phyloP scores from a whole-genome alignment of 768 basidiomycete genomes.

The Leccinum rimulosum region DNA sequence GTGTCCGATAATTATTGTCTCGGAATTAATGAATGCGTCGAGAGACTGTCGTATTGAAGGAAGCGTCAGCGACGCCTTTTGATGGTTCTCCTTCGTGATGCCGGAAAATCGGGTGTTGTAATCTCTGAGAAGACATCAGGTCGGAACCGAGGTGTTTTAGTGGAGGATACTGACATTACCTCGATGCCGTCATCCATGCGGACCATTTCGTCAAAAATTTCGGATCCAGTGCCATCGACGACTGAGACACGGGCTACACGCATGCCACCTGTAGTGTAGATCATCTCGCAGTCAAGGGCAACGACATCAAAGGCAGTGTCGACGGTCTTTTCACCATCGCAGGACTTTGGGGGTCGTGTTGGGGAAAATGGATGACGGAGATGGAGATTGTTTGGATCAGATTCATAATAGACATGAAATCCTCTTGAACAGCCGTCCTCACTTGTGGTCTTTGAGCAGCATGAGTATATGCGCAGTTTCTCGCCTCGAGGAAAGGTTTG shows the following conservation, averaged over 20 bases:
- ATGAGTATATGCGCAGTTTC: constrained; percentile 67
- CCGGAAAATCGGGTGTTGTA: constrained; percentile 92
- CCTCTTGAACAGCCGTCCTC: constrained; percentile 73
- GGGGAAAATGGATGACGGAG: constrained; percentile 70
- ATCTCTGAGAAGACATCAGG: constrained; percentile 52
- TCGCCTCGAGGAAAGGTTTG: constrained; percentile 47
- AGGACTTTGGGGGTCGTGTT: constrained; percentile 27
- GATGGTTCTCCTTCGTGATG: constrained; percentile 56
- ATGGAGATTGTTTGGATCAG: constrained; percentile 62
- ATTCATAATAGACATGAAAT: constrained; percentile 90
- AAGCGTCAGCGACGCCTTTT: constrained; percentile 66
- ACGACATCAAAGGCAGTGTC: constrained; percentile 67
- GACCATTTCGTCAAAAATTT: constrained; percentile 81
- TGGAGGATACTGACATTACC: constrained; percentile 55
- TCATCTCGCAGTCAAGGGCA: constrained; percentile 95
- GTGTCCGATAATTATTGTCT: constrained; percentile 88
- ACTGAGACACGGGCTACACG: constrained; percentile 89
- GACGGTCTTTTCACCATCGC: constrained; percentile 2
- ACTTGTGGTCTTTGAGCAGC: constrained; percentile 64
- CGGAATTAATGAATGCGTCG: constrained; percentile 65
- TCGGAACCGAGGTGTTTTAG: background rate
- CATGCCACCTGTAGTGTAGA: constrained; percentile 92
- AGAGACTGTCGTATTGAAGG: constrained; percentile 64
- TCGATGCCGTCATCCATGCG: constrained; percentile 79
- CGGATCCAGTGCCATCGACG: constrained; percentile 69